Evolutionary conservation across 495 filamentous ascomycete genomes (phyloP), one percentile per base, ranked within the genome.

Genomic region (Penicillium bovifimosum): DNA sequence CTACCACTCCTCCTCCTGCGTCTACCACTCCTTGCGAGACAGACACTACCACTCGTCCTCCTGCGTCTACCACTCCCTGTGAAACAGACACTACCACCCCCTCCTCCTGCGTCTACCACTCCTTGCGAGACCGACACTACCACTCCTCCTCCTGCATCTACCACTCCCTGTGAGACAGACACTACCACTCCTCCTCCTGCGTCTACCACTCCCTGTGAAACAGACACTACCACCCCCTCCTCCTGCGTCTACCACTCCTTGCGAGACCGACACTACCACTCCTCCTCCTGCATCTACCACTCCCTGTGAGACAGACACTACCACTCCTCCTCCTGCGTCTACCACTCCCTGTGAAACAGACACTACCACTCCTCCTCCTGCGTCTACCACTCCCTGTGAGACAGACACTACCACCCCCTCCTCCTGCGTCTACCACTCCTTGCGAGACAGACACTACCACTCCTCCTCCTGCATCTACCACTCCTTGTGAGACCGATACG

Each of bases 91-190:
- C 53, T n/a, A 27, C 46, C 0, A 47, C 50, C 39, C 1, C 16
- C 54, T 20, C 44, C 50, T 5, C 24, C 27, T 2, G 11, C 29
- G 1, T 24, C 27, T 0, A 26, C 52, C 6, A 55, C 52, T 34
- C 52, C 55, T 0, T 50, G 51, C 5, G 41, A 58, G 20, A 54
- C 51, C 1, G 28, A 40, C 0, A 57, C 54, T 6, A 24, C 53
- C 1, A 49, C 53, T 5, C 2, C 39, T 41, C 33, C 47, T 8
- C 45, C 53, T 11, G 29, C 42, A 1, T 31, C 47, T 1, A 28
- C 26, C 34, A 47, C 52, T 54, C 58, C 58, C 1, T 54, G 50
- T 16, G 35, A 49, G 14, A 46, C 40, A 50, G 53, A 50, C 49
- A n/a, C n/a, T n/a, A n/a, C n/a, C n/a, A n/a, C n/a, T 7, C 36